Conservation (phyloP, 2,329 filamentous ascomycete genomes). For the Xylariales sp. region DNA sequence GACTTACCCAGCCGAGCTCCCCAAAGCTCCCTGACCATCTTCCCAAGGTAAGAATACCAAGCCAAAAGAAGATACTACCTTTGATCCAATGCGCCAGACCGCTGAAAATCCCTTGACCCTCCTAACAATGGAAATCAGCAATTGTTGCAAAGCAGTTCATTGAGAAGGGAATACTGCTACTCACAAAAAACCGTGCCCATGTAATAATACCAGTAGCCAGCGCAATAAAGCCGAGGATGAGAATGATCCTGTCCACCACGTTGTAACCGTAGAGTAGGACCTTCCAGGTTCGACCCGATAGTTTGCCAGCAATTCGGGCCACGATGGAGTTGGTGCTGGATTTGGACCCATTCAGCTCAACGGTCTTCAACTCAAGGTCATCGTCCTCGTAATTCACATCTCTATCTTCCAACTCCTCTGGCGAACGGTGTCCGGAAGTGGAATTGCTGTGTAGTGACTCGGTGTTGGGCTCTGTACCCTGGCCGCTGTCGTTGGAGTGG, state of each 20-base stretch:
- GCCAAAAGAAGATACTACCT: conserved; percentile 92
- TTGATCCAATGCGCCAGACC: conserved; percentile 93
- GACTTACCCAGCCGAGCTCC: conserved; percentile 76
- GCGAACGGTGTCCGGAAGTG: conserved; percentile 44
- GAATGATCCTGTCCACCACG: conserved; percentile 68
- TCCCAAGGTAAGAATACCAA: conserved; percentile 80
- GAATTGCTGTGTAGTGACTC: conserved; percentile 64
- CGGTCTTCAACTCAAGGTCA: conserved; percentile 32
- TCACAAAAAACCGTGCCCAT: conserved; percentile 80
- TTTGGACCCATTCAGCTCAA: conserved; percentile 41
- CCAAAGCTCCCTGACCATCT: conserved; percentile 89
- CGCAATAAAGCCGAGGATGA: conserved; percentile 73
- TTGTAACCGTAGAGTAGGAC: conserved; percentile 58
- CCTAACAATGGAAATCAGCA: conserved; percentile 38
- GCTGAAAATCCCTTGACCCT: conserved; percentile 67
- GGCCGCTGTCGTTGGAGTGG: conserved; percentile 67
- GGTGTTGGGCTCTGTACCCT: conserved; percentile 68
- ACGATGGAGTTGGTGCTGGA: conserved; percentile 47
- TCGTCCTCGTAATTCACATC: conserved; percentile 43
- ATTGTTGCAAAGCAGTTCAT: conserved; percentile 4
- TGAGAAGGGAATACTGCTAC: conserved; percentile 27
- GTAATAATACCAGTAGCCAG: conserved; percentile 70
- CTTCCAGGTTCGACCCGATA: conserved; percentile 53
- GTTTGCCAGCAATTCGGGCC: conserved; percentile 47
- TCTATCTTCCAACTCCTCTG: conserved; percentile 28